Evolutionary conservation across 768 basidiomycete species (phyloP).

Genomic region (Leccinum subgranulosum): DNA sequence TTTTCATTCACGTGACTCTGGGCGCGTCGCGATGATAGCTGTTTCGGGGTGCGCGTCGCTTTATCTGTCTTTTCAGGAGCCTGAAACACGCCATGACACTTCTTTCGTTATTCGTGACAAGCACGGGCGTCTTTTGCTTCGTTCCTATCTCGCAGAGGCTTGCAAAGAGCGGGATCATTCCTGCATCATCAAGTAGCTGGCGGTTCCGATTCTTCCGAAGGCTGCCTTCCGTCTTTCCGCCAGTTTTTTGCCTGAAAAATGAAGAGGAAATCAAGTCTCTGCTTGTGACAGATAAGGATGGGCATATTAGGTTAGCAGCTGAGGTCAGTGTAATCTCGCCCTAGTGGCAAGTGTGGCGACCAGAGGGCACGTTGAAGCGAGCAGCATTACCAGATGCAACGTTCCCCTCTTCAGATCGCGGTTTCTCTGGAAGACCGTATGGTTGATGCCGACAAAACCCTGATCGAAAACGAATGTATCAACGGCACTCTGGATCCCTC

Average conservation of each 20-base stretch:
- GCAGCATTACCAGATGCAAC: neutral
- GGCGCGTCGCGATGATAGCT: constrained; percentile 3
- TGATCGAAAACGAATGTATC: neutral
- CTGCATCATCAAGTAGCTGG: constrained; percentile 8
- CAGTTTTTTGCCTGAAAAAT: neutral
- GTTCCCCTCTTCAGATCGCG: neutral
- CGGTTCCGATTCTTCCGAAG: neutral
- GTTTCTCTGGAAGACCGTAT: neutral
- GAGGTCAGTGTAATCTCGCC: constrained; percentile 5
- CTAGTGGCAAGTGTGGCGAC: neutral
- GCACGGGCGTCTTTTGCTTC: constrained; percentile 25
- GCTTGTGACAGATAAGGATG: neutral
- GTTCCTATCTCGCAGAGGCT: constrained; percentile 26
- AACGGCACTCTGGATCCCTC: neutral
- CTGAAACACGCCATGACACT: constrained; percentile 15
- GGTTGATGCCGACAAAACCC: neutral
- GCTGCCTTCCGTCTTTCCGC: neutral
- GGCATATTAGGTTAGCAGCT: neutral
- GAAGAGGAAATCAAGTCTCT: neutral
- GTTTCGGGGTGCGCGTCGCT: neutral
- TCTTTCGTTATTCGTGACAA: constrained; percentile 22
- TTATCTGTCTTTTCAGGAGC: neutral
- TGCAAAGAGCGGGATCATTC: constrained; percentile 20
- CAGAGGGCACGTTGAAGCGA: neutral
- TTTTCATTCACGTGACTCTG: constrained; percentile 20